A percentile compares a stretch with the other conserved stretches of the same genome.
phyloP scores from a whole-genome alignment of 176 grass and related monocot genomes.

The Bromus sterilis region DNA sequence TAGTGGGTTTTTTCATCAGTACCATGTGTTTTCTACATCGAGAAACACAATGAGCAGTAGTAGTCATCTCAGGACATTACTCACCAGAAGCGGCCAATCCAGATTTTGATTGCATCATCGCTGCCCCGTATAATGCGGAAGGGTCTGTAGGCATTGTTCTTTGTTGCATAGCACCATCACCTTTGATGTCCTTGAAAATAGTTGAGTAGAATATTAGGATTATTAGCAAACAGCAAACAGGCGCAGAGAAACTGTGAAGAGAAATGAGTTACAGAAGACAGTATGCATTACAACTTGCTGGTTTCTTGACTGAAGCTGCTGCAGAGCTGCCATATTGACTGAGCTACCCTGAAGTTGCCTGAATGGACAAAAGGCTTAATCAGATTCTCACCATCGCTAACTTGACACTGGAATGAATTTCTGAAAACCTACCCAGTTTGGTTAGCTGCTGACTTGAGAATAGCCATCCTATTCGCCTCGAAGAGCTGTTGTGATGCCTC shows the following conservation, averaged over 20 bases:
- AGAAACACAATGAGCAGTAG: not conserved
- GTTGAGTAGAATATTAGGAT: slow-evolving; percentile 6
- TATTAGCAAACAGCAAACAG: not conserved
- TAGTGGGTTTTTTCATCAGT: not conserved
- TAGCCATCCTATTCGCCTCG: slow-evolving; percentile 55
- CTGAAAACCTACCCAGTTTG: slow-evolving; percentile 42
- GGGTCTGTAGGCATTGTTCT: slow-evolving; percentile 67
- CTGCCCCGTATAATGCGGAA: slow-evolving; percentile 52
- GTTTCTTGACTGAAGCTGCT: slow-evolving; percentile 67
- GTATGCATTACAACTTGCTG: slow-evolving; percentile 55
- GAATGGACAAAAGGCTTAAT: not conserved
- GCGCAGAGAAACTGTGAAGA: not conserved
- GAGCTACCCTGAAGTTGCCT: slow-evolving; percentile 59
- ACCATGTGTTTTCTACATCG: not conserved
- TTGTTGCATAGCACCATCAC: slow-evolving; percentile 51
- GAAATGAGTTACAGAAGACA: slow-evolving; percentile 16
- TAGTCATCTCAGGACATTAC: slow-evolving; percentile 11
- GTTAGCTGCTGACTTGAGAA: slow-evolving; percentile 65
- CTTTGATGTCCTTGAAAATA: slow-evolving; percentile 65
- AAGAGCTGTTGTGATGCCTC: slow-evolving; percentile 66
- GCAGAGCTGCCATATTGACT: slow-evolving; percentile 52
- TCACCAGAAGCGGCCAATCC: slow-evolving; percentile 57
- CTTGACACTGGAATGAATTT: not conserved
- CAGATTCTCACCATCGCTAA: not conserved
- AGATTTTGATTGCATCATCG: slow-evolving; percentile 74